phyloP scores from a whole-genome alignment of 2,329 filamentous ascomycete genomes.

The Microdochium bolleyi region DNA sequence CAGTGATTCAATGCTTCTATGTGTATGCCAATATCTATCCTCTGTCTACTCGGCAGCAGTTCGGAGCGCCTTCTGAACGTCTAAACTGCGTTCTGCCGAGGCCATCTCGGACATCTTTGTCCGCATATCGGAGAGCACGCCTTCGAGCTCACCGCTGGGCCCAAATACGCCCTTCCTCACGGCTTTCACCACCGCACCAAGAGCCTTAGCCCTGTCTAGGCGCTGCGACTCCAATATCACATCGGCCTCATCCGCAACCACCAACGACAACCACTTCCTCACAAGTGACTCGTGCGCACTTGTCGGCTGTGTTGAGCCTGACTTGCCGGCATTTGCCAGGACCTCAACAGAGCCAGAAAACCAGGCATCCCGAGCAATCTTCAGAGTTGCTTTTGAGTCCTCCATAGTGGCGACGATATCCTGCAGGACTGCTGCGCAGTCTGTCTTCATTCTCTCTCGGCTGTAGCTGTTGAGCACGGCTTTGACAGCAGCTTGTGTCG shows the following conservation, averaged over 20 bases:
- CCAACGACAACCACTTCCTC: conserved; percentile 32
- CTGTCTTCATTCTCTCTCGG: conserved; percentile 25
- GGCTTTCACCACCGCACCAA: conserved; percentile 31
- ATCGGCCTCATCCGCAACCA: conserved; percentile 37
- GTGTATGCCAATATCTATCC: conserved; percentile 9
- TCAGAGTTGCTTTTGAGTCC: conserved; percentile 21
- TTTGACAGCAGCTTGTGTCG: conserved; percentile 41
- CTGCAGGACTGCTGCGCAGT: conserved; percentile 27
- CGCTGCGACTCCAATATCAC: conserved; percentile 45
- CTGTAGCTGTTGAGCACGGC: conserved; percentile 42
- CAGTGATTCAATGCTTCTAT: neutral
- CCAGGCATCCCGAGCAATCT: conserved; percentile 42
- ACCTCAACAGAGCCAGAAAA: conserved; percentile 41
- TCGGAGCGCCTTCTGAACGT: conserved; percentile 35
- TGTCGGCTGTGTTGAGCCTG: conserved; percentile 5
- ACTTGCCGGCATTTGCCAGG: conserved; percentile 29
- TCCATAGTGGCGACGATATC: conserved; percentile 30
- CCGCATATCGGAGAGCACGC: conserved; percentile 18
- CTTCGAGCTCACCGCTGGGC: conserved; percentile 4
- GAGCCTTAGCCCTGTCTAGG: conserved; percentile 35
- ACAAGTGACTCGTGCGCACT: conserved; percentile 8
- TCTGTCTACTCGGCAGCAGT: conserved; percentile 16
- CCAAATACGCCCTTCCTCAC: conserved; percentile 35
- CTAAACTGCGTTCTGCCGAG: conserved; percentile 32
- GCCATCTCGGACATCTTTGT: conserved; percentile 24